Evolutionary conservation across 1,139 yeast genomes (phyloP).

Genomic region (Scheffersomyces quercinus): DNA sequence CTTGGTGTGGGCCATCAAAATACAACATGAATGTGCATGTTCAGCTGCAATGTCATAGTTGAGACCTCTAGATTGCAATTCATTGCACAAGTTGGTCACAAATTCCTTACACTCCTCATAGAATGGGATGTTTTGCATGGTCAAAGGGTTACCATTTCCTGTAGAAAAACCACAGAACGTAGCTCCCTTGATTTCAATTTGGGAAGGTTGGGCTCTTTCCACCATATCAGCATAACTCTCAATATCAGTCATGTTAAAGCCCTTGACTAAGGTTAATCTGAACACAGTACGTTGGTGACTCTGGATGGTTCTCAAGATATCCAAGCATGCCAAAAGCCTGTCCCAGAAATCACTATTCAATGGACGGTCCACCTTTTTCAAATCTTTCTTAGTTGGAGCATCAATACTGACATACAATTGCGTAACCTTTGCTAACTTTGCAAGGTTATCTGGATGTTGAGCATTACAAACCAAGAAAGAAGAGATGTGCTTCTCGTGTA

Average conservation of each 20-base stretch:
- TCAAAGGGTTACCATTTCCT: slow-evolving; percentile 82
- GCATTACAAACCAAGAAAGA: slow-evolving; percentile 93
- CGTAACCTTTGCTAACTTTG: slow-evolving; percentile 70
- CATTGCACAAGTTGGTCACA: slow-evolving; percentile 61
- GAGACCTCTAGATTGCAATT: slow-evolving; percentile 61
- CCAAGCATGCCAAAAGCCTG: slow-evolving; percentile 76
- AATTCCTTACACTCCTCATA: slow-evolving; percentile 85
- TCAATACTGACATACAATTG: slow-evolving; percentile 91
- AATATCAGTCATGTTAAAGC: slow-evolving; percentile 83
- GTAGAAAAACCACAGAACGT: slow-evolving; percentile 86
- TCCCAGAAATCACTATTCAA: slow-evolving; percentile 93
- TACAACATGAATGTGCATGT: slow-evolving; percentile 94
- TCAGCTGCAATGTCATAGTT: slow-evolving; percentile 88
- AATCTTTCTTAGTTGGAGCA: slow-evolving; percentile 80
- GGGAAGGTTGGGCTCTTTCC: slow-evolving; percentile 77
- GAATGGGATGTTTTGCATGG: slow-evolving; percentile 95
- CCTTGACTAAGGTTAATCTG: slow-evolving; percentile 87
- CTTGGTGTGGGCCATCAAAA: slow-evolving; percentile 73
- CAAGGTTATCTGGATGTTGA: slow-evolving; percentile 87
- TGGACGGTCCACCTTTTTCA: slow-evolving; percentile 86
- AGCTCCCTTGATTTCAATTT: slow-evolving; percentile 92
- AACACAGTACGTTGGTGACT: slow-evolving; percentile 86
- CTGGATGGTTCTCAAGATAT: slow-evolving; percentile 71
- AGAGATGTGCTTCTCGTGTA: slow-evolving; percentile 77
- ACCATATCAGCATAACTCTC: slow-evolving; percentile 90